phyloP scores from a whole-genome alignment of 73 alveolate species.

The Uronychia binucleata region DNA sequence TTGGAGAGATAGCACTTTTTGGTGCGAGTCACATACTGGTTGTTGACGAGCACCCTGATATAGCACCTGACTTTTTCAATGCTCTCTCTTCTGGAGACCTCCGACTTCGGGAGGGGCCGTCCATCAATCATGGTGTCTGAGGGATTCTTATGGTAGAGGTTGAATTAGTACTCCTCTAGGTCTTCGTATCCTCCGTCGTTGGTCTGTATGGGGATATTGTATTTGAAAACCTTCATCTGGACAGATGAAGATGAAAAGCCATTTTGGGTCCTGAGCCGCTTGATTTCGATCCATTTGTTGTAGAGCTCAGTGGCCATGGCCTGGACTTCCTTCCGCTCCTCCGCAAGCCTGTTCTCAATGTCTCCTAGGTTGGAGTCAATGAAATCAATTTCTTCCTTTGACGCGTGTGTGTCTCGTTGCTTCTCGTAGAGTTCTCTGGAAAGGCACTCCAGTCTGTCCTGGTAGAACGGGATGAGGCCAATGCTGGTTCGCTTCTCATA shows the following conservation, averaged over 20 bases:
- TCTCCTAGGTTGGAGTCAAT: constrained; percentile 78
- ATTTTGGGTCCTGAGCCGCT: constrained; percentile 74
- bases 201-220: constrained; percentile 52
- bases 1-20: constrained; percentile 74
- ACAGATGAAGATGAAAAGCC: constrained; percentile 77
- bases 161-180: constrained; percentile 85
- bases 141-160: constrained; percentile 77
- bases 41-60: constrained; percentile 82
- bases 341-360: constrained; percentile 63
- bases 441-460: constrained; percentile 62
- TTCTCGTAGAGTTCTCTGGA: constrained; percentile 65
- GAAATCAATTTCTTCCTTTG: constrained; percentile 81
- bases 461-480: constrained; percentile 89
- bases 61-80: constrained; percentile 61
- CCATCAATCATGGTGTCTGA: constrained; percentile 60
- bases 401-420: constrained; percentile 68
- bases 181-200: constrained; percentile 62
- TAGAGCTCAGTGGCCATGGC: constrained; percentile 82
- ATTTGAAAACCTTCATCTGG: constrained; percentile 84
- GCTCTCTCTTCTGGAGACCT: constrained; percentile 75
- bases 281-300: constrained; percentile 89
- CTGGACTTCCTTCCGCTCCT: constrained; percentile 75
- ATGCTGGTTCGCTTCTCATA: constrained; percentile 84
- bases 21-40: constrained; percentile 77
- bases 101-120: constrained; percentile 67